Evolutionary conservation across 2,329 filamentous ascomycete species (phyloP).

Genomic region (Sarocladiaceae sp.): DNA sequence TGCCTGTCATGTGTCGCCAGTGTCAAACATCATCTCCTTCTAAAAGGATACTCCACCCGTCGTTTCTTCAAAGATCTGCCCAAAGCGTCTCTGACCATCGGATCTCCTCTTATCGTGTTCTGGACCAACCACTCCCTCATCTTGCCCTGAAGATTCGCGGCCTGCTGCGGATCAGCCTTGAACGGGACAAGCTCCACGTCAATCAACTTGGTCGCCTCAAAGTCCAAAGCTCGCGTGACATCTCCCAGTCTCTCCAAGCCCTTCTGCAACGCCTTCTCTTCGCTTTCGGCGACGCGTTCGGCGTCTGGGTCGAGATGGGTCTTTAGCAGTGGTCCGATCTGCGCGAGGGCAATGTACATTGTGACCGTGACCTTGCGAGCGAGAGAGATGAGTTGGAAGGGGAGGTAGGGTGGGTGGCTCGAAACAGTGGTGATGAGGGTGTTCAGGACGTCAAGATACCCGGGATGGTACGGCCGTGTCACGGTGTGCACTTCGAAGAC

Average conservation of each 20-base stretch:
- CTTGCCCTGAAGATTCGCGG: conserved; percentile 54
- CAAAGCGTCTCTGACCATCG: conserved; percentile 76
- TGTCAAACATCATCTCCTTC: neutral
- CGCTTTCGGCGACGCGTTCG: conserved; percentile 23
- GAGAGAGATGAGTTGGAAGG: conserved; percentile 76
- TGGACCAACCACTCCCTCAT: conserved; percentile 84
- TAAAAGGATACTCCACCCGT: conserved; percentile 46
- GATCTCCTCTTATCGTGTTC: conserved; percentile 73
- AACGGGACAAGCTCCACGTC: conserved; percentile 79
- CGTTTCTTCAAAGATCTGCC: conserved; percentile 58
- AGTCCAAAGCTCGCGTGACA: conserved; percentile 52
- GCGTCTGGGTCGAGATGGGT: conserved; percentile 26
- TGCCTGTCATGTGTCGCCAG: neutral
- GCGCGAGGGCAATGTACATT: conserved; percentile 74
- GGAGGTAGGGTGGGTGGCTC: conserved; percentile 59
- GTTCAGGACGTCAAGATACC: conserved; percentile 40
- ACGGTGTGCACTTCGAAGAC: conserved; percentile 52
- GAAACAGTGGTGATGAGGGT: conserved; percentile 31
- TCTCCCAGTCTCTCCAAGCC: conserved; percentile 62
- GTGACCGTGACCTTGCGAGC: conserved; percentile 72
- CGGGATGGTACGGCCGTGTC: conserved; percentile 47
- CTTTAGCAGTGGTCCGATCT: conserved; percentile 64
- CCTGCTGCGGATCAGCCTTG: conserved; percentile 59
- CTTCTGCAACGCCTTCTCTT: conserved; percentile 49
- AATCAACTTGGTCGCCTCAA: conserved; percentile 64